Base-by-base conservation (phyloP, 2,329 filamentous ascomycete species). In the Penicillium sp. region DNA sequence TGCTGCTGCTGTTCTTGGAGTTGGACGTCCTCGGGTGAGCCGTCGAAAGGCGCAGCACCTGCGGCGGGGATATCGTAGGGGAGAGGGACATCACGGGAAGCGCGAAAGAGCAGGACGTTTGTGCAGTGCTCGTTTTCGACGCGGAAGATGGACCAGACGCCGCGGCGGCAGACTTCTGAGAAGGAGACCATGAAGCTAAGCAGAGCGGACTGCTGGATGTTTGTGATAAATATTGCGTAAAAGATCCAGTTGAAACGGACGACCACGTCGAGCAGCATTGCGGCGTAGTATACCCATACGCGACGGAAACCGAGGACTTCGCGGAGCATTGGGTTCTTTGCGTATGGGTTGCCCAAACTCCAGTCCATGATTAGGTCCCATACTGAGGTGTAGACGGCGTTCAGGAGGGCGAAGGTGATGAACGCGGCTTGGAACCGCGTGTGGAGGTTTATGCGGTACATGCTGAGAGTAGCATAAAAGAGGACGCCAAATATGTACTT, bases 311-410 rank as follows among this genome's bases (percentile, higher is more conserved):
- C 91, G 0, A 94, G 81, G 9, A 89, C 87, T 56, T 93, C 85
- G 7, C 94, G 88, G 11, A 97, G 82, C 46, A 87, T 80, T 1
- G 78, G 82, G 61, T 89, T 79, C 11, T 84, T 82, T 0, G 89
- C 84, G 53, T 87, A 84, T 0, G 88, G 82, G 65, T 97, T 91
- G 3, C 93, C 82, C n/a, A 97, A 80, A 56, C 89, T 94, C 82
- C 94, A 97, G 73, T 99, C 94, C 89, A 97, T 97, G 61, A 91
- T 86, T 1, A 99, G 77, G 70, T 99, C 94, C 94, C 94, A 99
- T 40, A 96, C 82, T 10, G 87, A 91, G 64, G 84, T 87, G 73
- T 97, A 97, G 28, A 95, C 74, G 42, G 87, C 83, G 70, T 97
- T 99, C 61, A 96, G 74, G n/a, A 82, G 80, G 0, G 91, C 90